phyloP scores from a whole-genome alignment of 192 early-diverging fungal genomes.

The Chytriomyces sp. region DNA sequence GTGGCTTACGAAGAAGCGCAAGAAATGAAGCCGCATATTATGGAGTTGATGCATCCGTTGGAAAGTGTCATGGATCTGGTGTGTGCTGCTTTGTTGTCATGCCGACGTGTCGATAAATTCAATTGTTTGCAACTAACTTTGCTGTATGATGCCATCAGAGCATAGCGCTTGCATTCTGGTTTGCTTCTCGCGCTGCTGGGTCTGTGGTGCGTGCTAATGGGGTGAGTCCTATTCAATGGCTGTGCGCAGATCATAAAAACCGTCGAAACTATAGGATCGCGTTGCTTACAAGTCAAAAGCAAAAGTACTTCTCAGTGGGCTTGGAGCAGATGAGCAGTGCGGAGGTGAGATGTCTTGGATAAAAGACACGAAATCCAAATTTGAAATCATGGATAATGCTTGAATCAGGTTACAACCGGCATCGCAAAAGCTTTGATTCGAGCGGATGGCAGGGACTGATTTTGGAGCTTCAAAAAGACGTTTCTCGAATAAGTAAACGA shows the following conservation, averaged over 20 bases:
- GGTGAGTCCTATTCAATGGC: constrained; percentile 9
- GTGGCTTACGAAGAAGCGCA: constrained; percentile 77
- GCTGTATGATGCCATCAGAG: constrained; percentile 59
- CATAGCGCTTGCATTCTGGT: constrained; percentile 97
- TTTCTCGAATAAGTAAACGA: constrained; percentile 80
- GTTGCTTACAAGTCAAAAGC: constrained; percentile 68
- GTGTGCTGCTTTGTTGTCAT: constrained; percentile 1
- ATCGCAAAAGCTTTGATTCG: constrained; percentile 72
- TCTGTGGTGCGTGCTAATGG: constrained; percentile 25
- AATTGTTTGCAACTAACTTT: constrained; percentile 17
- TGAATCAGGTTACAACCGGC: constrained; percentile 83
- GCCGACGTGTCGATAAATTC: not conserved
- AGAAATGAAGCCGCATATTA: constrained; percentile 59
- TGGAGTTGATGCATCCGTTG: constrained; percentile 77
- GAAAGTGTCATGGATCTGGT: constrained; percentile 93
- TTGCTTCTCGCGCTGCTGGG: constrained; percentile 84
- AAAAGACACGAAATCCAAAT: not conserved
- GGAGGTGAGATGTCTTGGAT: constrained; percentile 23
- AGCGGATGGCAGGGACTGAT: constrained; percentile 72
- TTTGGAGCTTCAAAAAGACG: constrained; percentile 80
- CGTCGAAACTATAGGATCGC: constrained; percentile 34
- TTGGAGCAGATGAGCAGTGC: constrained; percentile 95
- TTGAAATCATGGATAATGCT: not conserved
- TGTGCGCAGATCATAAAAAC: not conserved
- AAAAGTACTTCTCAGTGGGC: constrained; percentile 81